phyloP scores from a whole-genome alignment of 2,329 filamentous ascomycete genomes.

The Alternaria novae-zelandiae region DNA sequence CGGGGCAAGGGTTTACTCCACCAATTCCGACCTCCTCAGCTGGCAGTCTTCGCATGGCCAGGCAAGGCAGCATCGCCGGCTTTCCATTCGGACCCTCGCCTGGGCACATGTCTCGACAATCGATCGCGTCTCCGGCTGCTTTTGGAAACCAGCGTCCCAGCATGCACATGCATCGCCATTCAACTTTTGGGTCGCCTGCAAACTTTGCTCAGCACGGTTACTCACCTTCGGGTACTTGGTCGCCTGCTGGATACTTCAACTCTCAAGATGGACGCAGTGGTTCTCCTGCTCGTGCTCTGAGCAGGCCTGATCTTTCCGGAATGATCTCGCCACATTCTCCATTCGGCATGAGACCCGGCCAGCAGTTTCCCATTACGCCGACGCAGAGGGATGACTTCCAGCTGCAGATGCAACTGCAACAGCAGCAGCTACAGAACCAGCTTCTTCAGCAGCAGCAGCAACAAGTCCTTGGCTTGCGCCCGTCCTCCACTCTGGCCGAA shows the following conservation, averaged over 20 bases:
- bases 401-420: slow-evolving; percentile 57
- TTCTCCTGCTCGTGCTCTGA: slow-evolving; percentile 50
- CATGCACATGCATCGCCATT: slow-evolving; percentile 72
- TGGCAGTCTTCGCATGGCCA: slow-evolving; percentile 68
- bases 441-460: slow-evolving; percentile 55
- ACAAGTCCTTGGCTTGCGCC: slow-evolving; percentile 54
- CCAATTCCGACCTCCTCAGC: slow-evolving; percentile 81
- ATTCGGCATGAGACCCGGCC: slow-evolving; percentile 53
- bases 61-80: slow-evolving; percentile 63
- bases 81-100: slow-evolving; percentile 63
- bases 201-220: slow-evolving; percentile 69
- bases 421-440: slow-evolving; percentile 61
- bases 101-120: slow-evolving; percentile 65
- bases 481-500: slow-evolving; percentile 65
- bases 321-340: slow-evolving; percentile 65
- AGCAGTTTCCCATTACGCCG: slow-evolving; percentile 53
- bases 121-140: slow-evolving; percentile 77
- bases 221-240: slow-evolving; percentile 56
- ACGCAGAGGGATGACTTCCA: slow-evolving; percentile 49
- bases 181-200: slow-evolving; percentile 72
- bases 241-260: slow-evolving; percentile 49
- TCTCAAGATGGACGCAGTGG: slow-evolving; percentile 49
- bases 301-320: slow-evolving; percentile 47
- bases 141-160: slow-evolving; percentile 59
- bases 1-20: slow-evolving; percentile 80